Base-by-base conservation (phyloP, 164 flowering plant species). In the Macadamia integrifolia region DNA sequence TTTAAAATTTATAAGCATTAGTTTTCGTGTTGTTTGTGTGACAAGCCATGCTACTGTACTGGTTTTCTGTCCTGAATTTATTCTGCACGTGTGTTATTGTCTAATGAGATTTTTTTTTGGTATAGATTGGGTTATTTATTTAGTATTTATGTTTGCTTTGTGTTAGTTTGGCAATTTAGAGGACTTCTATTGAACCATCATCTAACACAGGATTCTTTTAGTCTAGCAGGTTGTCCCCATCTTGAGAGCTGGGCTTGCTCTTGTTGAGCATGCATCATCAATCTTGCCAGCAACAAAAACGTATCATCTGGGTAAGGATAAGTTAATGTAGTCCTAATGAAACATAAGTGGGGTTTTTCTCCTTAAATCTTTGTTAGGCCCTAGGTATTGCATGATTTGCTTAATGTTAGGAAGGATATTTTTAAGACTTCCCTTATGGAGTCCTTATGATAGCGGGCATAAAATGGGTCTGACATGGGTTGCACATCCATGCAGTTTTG, bases 241-340 rank as follows among this genome's bases (percentile, higher is more conserved):
- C 61, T 71, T 94, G 75, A 88, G 99, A 84, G 99, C 99, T 79
- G 99, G 99, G 70, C 91, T 94, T 67, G 99, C 93, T 72, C 87
- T 94, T 46, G 91, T 80, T 0, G 99, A 94, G 76, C 82, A 90
- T 84, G 97, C 97, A 66, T 77, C 97, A 64, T 85, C 93, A 17
- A 72, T 94, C 75, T 81, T 94, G 81, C 99, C 99, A 6, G 92
- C 97, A 60, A 85, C 88, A 52, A 88, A 84, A 68, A 90, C 92
- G 43, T 92, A 90, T 71, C 99, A 94, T 87, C 69, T 94, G 10
- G 99, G 98, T 93, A 79, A 75, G 71, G 7, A 31, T 23, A 6
- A n/a, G 46, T 58, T 53, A 57, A 62, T 28, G 32, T 9, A 35
- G 49, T 44, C 13, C 29, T 23, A 35, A 35, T 32, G 65, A 12